phyloP scores from a whole-genome alignment of 768 basidiomycete species.

The Termitomyces sp. region DNA sequence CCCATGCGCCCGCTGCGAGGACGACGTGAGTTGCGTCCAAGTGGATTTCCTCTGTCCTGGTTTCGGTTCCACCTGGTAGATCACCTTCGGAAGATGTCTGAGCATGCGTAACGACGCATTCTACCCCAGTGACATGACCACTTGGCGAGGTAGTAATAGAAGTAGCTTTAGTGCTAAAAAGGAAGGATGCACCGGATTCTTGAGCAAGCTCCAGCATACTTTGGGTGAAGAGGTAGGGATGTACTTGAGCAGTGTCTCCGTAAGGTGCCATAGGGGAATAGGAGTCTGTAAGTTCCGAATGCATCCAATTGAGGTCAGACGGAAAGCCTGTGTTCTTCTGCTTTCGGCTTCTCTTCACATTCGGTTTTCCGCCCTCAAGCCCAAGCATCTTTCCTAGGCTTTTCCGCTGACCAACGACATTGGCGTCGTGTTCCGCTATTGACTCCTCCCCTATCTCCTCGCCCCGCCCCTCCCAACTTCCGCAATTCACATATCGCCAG shows the following conservation, averaged over 20 bases:
- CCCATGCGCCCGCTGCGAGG: constrained; percentile 87
- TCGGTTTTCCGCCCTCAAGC: constrained; percentile 28
- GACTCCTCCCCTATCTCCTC: constrained; percentile 23
- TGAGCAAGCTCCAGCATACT: constrained; percentile 66
- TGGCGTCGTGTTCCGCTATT: constrained; percentile 3
- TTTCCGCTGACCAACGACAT: constrained; percentile 23
- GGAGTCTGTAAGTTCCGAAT: constrained; percentile 52
- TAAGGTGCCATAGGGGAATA: constrained; percentile 57
- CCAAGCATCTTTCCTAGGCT: constrained; percentile 57
- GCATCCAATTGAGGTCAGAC: constrained; percentile 51
- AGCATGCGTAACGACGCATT: constrained; percentile 27
- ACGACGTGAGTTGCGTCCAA: constrained; percentile 67
- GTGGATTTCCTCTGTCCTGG: constrained; percentile 19
- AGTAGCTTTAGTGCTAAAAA: constrained; percentile 40
- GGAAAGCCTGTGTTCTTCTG: constrained; percentile 38
- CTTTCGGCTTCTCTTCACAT: constrained; percentile 11
- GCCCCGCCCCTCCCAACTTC: constrained; percentile 68
- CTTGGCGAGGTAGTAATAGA: constrained; percentile 32
- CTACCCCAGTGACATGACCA: constrained; percentile 47
- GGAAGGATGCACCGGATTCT: constrained; percentile 46
- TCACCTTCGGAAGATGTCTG: neutral
- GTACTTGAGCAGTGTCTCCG: constrained; percentile 72
- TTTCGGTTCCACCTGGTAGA: constrained; percentile 13
- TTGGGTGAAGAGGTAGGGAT: constrained; percentile 71
- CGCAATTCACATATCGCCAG: constrained; percentile 73